Evolutionary conservation across 208 protist genomes (phyloP), one percentile per base, ranked within the genome.

Genomic region (Trypanosoma avium): DNA sequence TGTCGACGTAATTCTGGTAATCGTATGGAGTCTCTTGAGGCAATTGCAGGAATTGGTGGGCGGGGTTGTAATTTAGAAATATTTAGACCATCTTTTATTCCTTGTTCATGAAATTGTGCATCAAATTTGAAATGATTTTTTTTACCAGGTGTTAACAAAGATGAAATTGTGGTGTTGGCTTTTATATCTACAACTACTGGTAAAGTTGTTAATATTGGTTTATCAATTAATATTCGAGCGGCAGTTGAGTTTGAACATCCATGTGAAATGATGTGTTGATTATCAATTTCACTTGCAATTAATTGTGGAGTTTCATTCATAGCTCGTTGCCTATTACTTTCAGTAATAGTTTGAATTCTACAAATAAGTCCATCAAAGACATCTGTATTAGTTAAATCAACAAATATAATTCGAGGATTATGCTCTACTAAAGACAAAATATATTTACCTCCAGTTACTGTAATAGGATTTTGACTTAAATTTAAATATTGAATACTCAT

Each of bases 391-490:
- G 60, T 54, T n/a, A 95, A 56, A 47, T 84, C 66, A 2, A 97
- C 52, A n/a, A 79, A 57, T 9, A 65, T 76, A 65, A 97, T 94
- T 59, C 76, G 75, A 10, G 71, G 73, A 55, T 95, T 95, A 10
- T 19, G 10, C 64, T 94, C 82, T 1, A 93, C 75, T 4, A 97
- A 74, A 46, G 69, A 61, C 36, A 97, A 74, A 61, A 97, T 46
- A 4, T 61, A 70, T 67, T 88, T 90, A 12, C 89, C 89, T 5
- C 84, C 90, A 0, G 63, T 63, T 17, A 79, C 70, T 12, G 92
- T 91, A 57, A 95, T 93, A 35, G 88, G 87, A 70, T 95, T 97
- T 42, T 70, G 60, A 50, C 84, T 75, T 29, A 97, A 71, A 64
- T 73, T 90, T 38, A 97, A 19, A 8, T 71, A 74, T 24, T 74